Evolutionary conservation across 2,329 filamentous ascomycete species (phyloP), one percentile per base, ranked within the genome.

Genomic region (Neopestalotiopsis clavispora): DNA sequence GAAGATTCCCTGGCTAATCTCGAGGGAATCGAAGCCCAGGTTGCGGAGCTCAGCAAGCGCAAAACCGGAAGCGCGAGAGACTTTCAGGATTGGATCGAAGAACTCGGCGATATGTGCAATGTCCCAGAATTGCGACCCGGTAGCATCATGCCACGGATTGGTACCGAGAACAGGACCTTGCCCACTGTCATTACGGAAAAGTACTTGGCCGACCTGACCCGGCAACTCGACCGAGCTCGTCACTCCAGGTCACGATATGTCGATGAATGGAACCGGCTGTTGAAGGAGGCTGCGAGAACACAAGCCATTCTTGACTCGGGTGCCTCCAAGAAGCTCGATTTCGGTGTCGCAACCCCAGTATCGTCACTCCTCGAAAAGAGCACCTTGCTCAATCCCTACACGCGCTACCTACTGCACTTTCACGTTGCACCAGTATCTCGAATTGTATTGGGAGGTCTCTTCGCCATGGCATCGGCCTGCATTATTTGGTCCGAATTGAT

Each of bases 21-120:
- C 20, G 94, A 97, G 73, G 90, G 94, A 69, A 84, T 97, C 17
- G 95, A 98, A 78, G 85, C 87, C 3, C 94, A 97, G 76, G 92
- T 98, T 2, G 82, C 87, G 23, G 93, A 96, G 78, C 85, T 99
- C 56, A 90, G 91, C 72, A 90, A 91, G 72, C 89, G 94, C 73
- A 98, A 97, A 83, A 91, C 89, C 2, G 94, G 92, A 17, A 93
- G 90, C 30, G 91, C 93, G 4, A 84, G 85, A 67, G 88, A 92
- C 57, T 96, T 95, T 76, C 89, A 91, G 73, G 95, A 97, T 74
- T 99, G 96, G 96, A 97, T 99, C 72, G 95, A 98, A 73, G 96
- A 99, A 77, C 84, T 99, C 40, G 91, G 90, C 2, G 95, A 98
- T 72, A 89, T 91, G 71, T 90, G 90, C 59, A 91, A 88, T 74